Base-by-base conservation (phyloP, 176 grass and related monocot species). In the Oryza meridionalis region DNA sequence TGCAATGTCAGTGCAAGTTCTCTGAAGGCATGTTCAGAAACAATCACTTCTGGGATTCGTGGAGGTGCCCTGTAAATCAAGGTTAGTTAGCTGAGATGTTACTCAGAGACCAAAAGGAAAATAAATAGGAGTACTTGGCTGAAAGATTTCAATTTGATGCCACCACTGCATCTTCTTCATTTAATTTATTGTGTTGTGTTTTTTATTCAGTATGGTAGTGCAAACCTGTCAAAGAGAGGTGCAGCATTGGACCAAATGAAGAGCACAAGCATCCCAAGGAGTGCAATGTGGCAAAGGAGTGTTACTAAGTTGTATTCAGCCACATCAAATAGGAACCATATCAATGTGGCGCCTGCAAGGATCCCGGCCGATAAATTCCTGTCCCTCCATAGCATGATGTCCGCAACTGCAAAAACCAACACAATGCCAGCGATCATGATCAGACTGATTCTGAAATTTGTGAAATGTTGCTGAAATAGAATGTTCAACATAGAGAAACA, bases 301-400 rank as follows among this genome's bases (percentile, higher is more conserved):
- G 91, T 90, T 15, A 94, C 69, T 49, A 90, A 26, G 80, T 92
- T 92, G 85, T 96, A 99, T 76, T 99, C 96, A 25, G 33, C 87
- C 26, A 98, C 91, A 62, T 94, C 87, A 68, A 98, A 96, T 14
- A 98, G 76, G 69, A 96, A 88, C 96, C 96, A 99, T 25, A 89
- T 49, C 47, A 81, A 3, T 3, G 96, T 94, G 11, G 85, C 88
- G 4, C 75, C 93, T 17, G 80, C 89, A 32, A 99, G 86, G 72
- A 99, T 92, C 26, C 86, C 93, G 8, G 85, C 93, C 11, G 96
- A 92, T 44, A 99, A 64, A 25, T 92, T 88, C 62, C 53, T 87
- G 59, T 94, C 17, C 85, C 88, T 87, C 96, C 96, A 99, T 58
- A 99, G 86, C 70, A 99, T 82, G 72, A 96, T 46, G 78, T 99